Percentiles rank a stretch among this genome's conserved stretches.
phyloP scores from a whole-genome alignment of 306 rosid genomes.

The Quillaja saponaria region DNA sequence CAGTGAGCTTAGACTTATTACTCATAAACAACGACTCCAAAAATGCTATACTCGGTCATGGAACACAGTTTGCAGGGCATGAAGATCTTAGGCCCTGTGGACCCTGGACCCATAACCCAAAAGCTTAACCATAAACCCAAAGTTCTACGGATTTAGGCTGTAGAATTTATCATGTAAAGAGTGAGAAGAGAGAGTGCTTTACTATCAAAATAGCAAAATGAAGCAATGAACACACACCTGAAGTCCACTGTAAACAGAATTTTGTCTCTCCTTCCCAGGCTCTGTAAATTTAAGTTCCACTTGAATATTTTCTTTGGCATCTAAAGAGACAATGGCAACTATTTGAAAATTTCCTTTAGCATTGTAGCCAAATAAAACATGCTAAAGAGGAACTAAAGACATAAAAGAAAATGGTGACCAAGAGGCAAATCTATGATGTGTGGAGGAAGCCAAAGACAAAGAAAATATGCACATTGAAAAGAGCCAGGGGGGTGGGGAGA shows the following conservation, averaged over 20 bases:
- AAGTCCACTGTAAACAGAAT: constrained; percentile 88
- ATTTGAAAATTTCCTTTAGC: constrained; percentile 10
- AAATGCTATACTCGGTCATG: no score
- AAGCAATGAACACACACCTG: constrained; percentile 53
- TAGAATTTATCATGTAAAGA: no score
- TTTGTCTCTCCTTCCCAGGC: constrained; percentile 98
- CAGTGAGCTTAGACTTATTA: no score
- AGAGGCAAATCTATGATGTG: constrained; percentile 7
- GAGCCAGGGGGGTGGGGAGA: background rate
- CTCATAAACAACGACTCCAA: no score
- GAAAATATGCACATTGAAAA: background rate
- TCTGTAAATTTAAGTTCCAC: constrained; percentile 65
- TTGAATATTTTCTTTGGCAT: constrained; percentile 42
- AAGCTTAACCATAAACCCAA: no score
- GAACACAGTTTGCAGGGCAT: no score
- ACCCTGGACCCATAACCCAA: no score
- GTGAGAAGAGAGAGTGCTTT: no score
- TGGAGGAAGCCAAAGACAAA: constrained; percentile 15
- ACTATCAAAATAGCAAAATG: no score
- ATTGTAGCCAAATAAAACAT: background rate
- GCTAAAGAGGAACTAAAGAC: background rate
- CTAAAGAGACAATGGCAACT: constrained; percentile 39
- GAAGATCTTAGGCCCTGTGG: no score
- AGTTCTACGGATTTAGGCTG: no score
- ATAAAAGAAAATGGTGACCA: background rate